These are phyloP conservation scores for Ceratocystiopsis minuta DNA, from an alignment of 2,329 filamentous ascomycete species.

Conservation along the genomic window DNA sequence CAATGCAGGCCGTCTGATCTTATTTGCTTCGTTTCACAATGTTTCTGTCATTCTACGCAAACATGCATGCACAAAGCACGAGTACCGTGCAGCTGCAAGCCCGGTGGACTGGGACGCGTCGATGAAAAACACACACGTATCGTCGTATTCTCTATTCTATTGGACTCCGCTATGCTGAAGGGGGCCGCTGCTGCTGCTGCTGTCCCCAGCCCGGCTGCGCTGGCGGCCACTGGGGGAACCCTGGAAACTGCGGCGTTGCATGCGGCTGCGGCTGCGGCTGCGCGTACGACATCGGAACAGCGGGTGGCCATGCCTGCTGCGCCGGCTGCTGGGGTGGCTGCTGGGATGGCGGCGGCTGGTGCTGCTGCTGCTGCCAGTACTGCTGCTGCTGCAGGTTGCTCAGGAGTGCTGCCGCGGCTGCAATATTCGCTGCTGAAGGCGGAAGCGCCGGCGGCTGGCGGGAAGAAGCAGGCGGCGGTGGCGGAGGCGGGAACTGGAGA, in stretches of 20 bases:
- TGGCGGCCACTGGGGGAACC: too few species aligned
- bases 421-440: neutral
- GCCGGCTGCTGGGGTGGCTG: neutral
- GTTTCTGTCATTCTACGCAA: too few species aligned
- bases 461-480: constrained; percentile 10
- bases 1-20: too few species aligned
- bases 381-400: constrained; percentile 18
- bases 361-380: constrained; percentile 13
- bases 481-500: constrained; percentile 11
- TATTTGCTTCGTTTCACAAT: too few species aligned
- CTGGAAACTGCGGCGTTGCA: too few species aligned
- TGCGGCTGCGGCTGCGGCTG: too few species aligned
- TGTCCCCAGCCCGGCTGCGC: constrained; percentile 4
- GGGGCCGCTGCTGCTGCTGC: constrained; percentile 1
- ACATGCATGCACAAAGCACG: too few species aligned
- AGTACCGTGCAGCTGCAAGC: too few species aligned
- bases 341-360: constrained; percentile 1
- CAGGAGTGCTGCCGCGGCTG: constrained; percentile 4
- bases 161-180: neutral
- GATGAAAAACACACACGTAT: too few species aligned
- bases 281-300: too few species aligned
- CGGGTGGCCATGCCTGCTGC: neutral
- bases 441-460: neutral
- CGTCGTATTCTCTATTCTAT: too few species aligned
- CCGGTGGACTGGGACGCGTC: too few species aligned